Conservation (phyloP, 345 rosid genomes). For the Nephelium lappaceum region DNA sequence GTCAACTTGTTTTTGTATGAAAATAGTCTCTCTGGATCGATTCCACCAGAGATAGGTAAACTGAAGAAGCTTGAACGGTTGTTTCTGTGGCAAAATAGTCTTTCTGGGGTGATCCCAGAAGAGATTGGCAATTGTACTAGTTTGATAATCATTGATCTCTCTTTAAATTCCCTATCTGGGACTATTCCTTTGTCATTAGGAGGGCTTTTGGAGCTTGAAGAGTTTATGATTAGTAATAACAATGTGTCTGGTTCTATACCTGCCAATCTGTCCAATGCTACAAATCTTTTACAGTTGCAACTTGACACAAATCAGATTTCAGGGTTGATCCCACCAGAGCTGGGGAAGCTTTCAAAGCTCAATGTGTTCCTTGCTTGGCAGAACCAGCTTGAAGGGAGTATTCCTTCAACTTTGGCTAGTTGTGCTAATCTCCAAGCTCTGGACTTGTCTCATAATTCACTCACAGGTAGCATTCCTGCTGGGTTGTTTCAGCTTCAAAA, state of each 20-base stretch:
- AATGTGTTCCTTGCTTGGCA: constrained; percentile 84
- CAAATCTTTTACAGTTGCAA: constrained; percentile 72
- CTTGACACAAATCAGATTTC: constrained; percentile 83
- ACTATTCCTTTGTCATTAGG: constrained; percentile 69
- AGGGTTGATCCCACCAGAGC: constrained; percentile 79
- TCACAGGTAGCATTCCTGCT: constrained; percentile 77
- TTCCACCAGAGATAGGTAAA: constrained; percentile 71
- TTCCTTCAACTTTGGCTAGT: constrained; percentile 67
- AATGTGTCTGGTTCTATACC: constrained; percentile 89
- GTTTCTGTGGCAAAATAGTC: constrained; percentile 79
- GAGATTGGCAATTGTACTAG: constrained; percentile 83
- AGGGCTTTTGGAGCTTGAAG: constrained; percentile 59
- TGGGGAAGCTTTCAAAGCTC: constrained; percentile 65
- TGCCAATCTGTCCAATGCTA: constrained; percentile 57
- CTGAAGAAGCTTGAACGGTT: constrained; percentile 70
- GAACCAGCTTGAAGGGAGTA: constrained; percentile 93
- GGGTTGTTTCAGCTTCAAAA: constrained; percentile 74
- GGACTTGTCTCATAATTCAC: constrained; percentile 80
- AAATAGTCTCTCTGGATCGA: constrained; percentile 79
- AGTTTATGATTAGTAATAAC: constrained; percentile 89
- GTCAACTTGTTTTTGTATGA: constrained; percentile 75
- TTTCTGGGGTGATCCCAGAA: constrained; percentile 77
- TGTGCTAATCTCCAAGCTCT: constrained; percentile 69
- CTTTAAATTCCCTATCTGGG: constrained; percentile 84
- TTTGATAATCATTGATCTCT: constrained; percentile 72